Evolutionary conservation across 192 early-diverging fungal species (phyloP).

Genomic region (Backusella morwellensis): DNA sequence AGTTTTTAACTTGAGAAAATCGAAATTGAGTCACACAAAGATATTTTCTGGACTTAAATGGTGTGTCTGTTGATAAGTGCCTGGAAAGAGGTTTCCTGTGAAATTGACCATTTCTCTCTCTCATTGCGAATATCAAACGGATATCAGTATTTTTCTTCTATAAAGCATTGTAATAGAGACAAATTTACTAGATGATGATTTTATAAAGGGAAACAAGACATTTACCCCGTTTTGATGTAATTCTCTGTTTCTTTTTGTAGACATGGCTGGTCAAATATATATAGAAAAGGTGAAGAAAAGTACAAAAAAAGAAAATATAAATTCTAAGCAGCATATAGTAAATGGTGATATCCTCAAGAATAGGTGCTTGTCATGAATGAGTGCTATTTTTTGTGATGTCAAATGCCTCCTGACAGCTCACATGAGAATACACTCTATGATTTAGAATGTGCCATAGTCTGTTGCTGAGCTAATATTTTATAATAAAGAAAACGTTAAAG

Average conservation of each 20-base stretch:
- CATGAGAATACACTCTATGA: not conserved
- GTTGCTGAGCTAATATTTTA: not conserved
- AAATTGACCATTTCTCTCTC: not conserved
- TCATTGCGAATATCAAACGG: not conserved
- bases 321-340: not conserved
- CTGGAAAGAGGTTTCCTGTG: not conserved
- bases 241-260: too few relatives aligned
- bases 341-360: too few relatives aligned
- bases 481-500: too few relatives aligned
- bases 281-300: not conserved
- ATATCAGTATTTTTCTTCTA: not conserved
- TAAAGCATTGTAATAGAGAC: too few relatives aligned
- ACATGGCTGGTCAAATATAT: too few relatives aligned
- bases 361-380: too few relatives aligned
- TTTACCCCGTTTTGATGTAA: too few relatives aligned
- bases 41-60: not conserved
- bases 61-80: not conserved
- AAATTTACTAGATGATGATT: too few relatives aligned
- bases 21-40: not conserved
- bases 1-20: not conserved
- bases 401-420: not conserved
- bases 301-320: not conserved
- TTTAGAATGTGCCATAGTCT: not conserved
- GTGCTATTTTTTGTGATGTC: not conserved
- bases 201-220: too few relatives aligned